A percentile compares a stretch with the other conserved stretches of the same genome.
phyloP scores from a whole-genome alignment of 306 rosid species.

The Sindora glabra region DNA sequence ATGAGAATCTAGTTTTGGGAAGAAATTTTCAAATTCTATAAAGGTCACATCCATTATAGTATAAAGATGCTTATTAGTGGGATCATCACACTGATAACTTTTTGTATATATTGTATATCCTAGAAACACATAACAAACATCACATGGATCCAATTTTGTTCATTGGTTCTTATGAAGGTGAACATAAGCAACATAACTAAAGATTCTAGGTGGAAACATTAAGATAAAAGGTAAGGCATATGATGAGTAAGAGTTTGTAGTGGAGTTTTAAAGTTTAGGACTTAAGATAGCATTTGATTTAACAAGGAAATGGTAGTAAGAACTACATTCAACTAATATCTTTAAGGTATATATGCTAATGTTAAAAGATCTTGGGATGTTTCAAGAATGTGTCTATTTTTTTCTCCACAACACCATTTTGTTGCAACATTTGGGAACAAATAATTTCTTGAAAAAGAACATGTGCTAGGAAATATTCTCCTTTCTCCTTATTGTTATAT shows the following conservation, averaged over 20 bases:
- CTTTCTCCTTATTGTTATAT: neutral
- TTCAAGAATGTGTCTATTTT: slow-evolving; percentile 2
- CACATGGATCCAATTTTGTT: neutral
- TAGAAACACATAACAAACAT: neutral
- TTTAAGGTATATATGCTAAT: neutral
- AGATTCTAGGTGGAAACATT: neutral
- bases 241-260: neutral
- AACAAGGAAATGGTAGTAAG: neutral
- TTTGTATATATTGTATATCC: neutral
- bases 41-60: neutral
- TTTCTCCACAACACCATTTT: neutral
- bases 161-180: slow-evolving; percentile 4
- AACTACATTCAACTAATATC: neutral
- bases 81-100: neutral
- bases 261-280: neutral
- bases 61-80: neutral
- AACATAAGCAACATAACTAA: neutral
- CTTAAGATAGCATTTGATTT: neutral
- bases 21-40: neutral
- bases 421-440: slow-evolving; percentile 2
- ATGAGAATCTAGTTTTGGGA: neutral
- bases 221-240: neutral
- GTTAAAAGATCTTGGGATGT: neutral
- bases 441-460: slow-evolving; percentile 14
- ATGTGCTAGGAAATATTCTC: neutral